A percentile compares a stretch with the other conserved stretches of the same genome.
phyloP scores from a whole-genome alignment of 176 grass and related monocot species.

The Cenchrus fungigraminus region DNA sequence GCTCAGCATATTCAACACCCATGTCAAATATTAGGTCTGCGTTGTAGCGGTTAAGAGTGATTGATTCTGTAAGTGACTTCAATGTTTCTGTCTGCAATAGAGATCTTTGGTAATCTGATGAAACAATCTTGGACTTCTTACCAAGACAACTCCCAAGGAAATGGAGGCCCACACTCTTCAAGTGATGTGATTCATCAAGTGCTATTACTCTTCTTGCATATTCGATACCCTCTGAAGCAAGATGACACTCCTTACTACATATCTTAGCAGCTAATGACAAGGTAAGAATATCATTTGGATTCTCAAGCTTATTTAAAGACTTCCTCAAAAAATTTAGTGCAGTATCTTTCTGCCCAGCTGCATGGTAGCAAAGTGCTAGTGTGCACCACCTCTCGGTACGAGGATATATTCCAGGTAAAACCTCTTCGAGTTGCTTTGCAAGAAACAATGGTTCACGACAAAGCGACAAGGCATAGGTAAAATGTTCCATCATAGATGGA shows the following conservation, averaged over 20 bases:
- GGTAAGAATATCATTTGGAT: conserved; percentile 67
- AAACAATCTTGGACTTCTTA: conserved; percentile 72
- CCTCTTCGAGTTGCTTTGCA: conserved; percentile 73
- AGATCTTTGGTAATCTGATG: conserved; percentile 81
- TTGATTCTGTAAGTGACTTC: conserved; percentile 67
- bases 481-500: conserved; percentile 81
- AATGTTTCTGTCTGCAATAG: conserved; percentile 78
- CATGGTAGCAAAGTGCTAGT: conserved; percentile 83
- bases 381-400: conserved; percentile 74
- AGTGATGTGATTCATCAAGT: conserved; percentile 49
- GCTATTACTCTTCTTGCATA: conserved; percentile 66
- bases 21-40: conserved; percentile 71
- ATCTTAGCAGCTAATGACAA: conserved; percentile 81
- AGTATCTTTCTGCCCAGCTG: conserved; percentile 50
- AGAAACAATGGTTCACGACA: conserved; percentile 64
- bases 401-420: conserved; percentile 79
- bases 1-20: conserved; percentile 79
- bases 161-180: conserved; percentile 67
- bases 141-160: conserved; percentile 73
- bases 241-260: conserved; percentile 60
- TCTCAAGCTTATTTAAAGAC: conserved; percentile 79
- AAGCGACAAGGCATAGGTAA: conserved; percentile 71
- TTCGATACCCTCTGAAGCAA: conserved; percentile 69
- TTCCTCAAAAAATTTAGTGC: conserved; percentile 87
- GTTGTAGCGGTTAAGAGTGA: conserved; percentile 60